Conservation (phyloP, 2,329 filamentous ascomycete species). For the Aspergillus aculeatus region DNA sequence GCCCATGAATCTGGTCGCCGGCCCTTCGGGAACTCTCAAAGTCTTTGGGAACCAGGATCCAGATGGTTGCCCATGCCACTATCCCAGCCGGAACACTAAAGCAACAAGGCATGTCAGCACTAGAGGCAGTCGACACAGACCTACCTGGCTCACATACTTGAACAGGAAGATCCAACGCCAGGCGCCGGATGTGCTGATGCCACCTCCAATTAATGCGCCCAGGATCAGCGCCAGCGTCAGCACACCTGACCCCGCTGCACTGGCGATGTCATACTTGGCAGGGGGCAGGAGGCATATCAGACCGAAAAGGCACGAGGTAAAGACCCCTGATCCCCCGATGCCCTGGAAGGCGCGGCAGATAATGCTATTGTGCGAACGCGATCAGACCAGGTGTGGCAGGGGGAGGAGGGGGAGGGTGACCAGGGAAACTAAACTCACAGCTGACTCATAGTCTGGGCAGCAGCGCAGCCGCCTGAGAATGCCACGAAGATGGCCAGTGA, state of each 20-base stretch:
- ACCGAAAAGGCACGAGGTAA: slow-evolving; percentile 59
- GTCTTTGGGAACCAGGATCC: slow-evolving; percentile 11
- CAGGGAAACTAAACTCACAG: slow-evolving; percentile 23
- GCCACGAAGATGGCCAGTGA: slow-evolving; percentile 46
- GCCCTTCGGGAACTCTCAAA: slow-evolving; percentile 1
- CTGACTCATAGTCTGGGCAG: slow-evolving; percentile 33
- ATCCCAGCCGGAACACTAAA: slow-evolving; percentile 18
- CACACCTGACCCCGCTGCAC: slow-evolving; percentile 56
- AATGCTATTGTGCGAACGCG: slow-evolving; percentile 44
- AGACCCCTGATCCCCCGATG: slow-evolving; percentile 61
- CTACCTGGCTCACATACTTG: slow-evolving; percentile 48
- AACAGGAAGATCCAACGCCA: slow-evolving; percentile 64
- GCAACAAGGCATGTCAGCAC: background rate
- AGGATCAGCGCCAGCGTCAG: slow-evolving; percentile 52
- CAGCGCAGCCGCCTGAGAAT: slow-evolving; percentile 45
- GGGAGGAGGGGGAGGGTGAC: background rate
- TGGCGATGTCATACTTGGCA: slow-evolving; percentile 52
- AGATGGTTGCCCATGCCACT: slow-evolving; percentile 9
- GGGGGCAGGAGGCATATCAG: slow-evolving; percentile 57
- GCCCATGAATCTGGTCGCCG: background rate
- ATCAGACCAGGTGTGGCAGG: background rate
- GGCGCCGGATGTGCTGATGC: slow-evolving; percentile 52
- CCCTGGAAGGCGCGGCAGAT: slow-evolving; percentile 39
- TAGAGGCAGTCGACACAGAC: background rate
- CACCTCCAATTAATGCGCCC: slow-evolving; percentile 58